Evolutionary conservation across 345 rosid species (phyloP), one percentile per base, ranked within the genome.

Genomic region (Eucalyptus shirleyi): DNA sequence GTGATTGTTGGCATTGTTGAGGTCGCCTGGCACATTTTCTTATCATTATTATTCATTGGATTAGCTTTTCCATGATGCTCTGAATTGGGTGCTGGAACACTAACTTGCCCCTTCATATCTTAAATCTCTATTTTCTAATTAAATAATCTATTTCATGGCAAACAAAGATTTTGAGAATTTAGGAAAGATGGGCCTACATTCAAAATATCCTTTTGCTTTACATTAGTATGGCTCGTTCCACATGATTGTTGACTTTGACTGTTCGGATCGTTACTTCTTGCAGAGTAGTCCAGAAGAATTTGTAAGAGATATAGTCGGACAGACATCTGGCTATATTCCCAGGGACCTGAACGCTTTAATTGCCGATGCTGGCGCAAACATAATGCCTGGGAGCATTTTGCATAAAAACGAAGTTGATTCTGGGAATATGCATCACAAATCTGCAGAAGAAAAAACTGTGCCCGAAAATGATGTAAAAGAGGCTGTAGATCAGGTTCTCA

Each of bases 281-380:
- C 95, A 98, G 99, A 93, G 90, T 81, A 93, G 90, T 92, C 90
- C 94, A 53, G 95, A 95, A 88, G 99, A 96, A 53, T 89, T 92
- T 86, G 85, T 95, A 86, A 98, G 96, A 93, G 98, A 92, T 88
- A 89, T 97, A 50, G 96, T 96, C 53, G 99, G 96, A 88, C 99
- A 98, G 94, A 97, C 98, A 42, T 97, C 99, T 88, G 99, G 99
- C 87, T 97, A 96, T 95, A 91, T 96, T 93, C 98, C 99, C 47
- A 95, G 97, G 86, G 99, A 98, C 93, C 90, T 98, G 90, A 90
- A 87, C 16, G 99, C 99, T 87, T 93, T 98, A 88, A 91, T 97
- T 88, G 99, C 99, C 49, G 99, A 98, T 94, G 95, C 96, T 89
- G 97, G 98, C 56, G 96, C 96, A 88, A 96, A 93, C 94, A 90